Conservation (phyloP, 1,284 basidiomycete genomes). For the Microbotryum silenes-acaulis region DNA sequence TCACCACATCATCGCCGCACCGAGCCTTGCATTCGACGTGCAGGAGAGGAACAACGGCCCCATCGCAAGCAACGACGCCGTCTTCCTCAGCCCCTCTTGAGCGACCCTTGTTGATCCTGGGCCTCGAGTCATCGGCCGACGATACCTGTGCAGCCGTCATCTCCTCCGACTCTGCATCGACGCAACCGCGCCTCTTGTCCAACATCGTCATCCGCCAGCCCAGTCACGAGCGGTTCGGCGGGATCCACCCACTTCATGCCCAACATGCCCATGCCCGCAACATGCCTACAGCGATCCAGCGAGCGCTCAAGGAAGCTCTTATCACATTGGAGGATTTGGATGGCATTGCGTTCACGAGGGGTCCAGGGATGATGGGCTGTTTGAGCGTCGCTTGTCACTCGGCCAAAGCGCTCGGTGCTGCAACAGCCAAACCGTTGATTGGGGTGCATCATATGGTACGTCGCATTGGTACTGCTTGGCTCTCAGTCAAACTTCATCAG, state of each 20-base stretch:
- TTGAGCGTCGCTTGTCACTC: constrained; percentile 67
- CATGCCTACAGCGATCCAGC: constrained; percentile 64
- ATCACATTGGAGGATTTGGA: constrained; percentile 59
- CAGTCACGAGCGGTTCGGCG: constrained; percentile 61
- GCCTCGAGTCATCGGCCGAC: constrained; percentile 70
- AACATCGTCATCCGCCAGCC: constrained; percentile 78
- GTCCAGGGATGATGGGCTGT: constrained; percentile 77
- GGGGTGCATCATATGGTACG: constrained; percentile 90
- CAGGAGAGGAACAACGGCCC: not conserved
- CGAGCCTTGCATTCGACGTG: not conserved
- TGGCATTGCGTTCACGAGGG: constrained; percentile 82
- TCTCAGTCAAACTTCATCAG: not conserved
- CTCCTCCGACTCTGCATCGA: constrained; percentile 51
- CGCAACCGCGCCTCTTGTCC: constrained; percentile 49
- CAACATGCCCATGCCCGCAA: constrained; percentile 50
- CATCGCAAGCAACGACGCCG: not conserved
- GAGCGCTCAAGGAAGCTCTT: constrained; percentile 59
- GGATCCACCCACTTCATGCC: constrained; percentile 64
- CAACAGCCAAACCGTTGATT: constrained; percentile 65
- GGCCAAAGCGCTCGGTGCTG: constrained; percentile 71
- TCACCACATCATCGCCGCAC: not conserved
- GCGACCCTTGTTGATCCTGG: constrained; percentile 51
- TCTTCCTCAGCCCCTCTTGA: not conserved
- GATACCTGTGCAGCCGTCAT: constrained; percentile 82
- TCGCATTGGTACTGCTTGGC: constrained; percentile 9